Base-by-base conservation (phyloP, 257 asterid genomes). In the Salvia hispanica region DNA sequence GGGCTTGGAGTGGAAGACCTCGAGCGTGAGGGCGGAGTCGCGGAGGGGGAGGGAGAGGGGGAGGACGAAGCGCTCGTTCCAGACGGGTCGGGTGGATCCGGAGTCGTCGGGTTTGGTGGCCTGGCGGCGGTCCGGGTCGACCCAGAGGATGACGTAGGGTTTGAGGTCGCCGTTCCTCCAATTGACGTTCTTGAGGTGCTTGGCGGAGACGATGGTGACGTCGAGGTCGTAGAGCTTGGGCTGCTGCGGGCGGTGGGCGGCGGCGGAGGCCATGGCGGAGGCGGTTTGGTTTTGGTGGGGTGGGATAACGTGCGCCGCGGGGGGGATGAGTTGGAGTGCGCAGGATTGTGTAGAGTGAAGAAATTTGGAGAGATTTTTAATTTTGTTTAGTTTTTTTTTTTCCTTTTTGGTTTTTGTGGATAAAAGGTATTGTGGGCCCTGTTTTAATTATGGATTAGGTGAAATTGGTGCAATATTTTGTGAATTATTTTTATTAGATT, bases 121-220 rank as follows among this genome's bases (percentile, higher is more conserved):
- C 18, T 82, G 84, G 8, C 96, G 92, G 58, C 90, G 95, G 18
- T 88, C 96, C 46, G 92, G 91, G 74, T 91, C 92, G 78, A 88
- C 80, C 95, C 96, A 91, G 28, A 91, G 80, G 74, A 88, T 85
- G 76, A 77, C 86, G 82, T 91, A 91, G 53, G 97, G 92, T 59
- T 84, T 85, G 69, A 91, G 95, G 16, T 86, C 89, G 65, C 96
- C 97, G 72, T 76, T 82, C 61, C 79, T 84, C 97, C 97, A 91
- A 74, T 86, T 91, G 6, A 91, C 97, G 81, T 91, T 91, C 82
- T 91, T 91, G 37, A 91, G 80, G 79, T 91, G 89, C 69, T 88
- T 91, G 2, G 93, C 97, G 69, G 95, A 86, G 83, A 91, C 83
- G 80, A 91, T 63, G 3, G 88, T 83, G 11, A 85, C 73, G 6